Base-by-base conservation (phyloP, 148 eudicot species). In the Fagopyrum esculentum region DNA sequence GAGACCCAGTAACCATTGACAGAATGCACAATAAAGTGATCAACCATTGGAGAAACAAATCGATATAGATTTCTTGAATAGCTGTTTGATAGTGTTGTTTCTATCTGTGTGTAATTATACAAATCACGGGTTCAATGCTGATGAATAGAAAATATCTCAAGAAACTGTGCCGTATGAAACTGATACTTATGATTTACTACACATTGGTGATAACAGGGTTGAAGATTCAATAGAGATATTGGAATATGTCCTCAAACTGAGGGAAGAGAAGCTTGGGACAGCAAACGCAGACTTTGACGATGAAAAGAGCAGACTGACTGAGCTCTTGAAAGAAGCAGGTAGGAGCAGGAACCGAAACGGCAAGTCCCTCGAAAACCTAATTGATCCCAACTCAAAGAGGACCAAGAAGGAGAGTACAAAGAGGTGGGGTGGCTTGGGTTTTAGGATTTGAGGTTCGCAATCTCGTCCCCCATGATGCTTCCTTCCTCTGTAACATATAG, bases 181-280 rank as follows among this genome's bases (percentile, higher is more conserved):
- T 60, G 17, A 60, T 26, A 26, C 66, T 26, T 60, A 10, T 60
- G 12, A 10, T 60, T 60, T 26, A 60, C 40, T 5, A 35, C 15
- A 13, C 69, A 15, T 66, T 66, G 47, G 54, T 44, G 11, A 3
- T 79, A 78, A 73, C 97, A 95, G 99, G 79, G 83, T 92, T 29
- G 99, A 95, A 75, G 99, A 95, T 85, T 91, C 99, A 45, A 95
- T 92, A 17, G 99, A 95, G 91, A 92, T 92, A 66, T 80, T 92
- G 89, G 99, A 95, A 77, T 92, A 90, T 79, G 96, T 95, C 13
- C 88, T 95, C n/a, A 92, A 92, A 84, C 79, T 95, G 84, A 86
- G 99, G 77, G 99, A 92, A 84, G 99, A 95, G 85, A 89, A 95
- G 81, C 96, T 95, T 30, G 99, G 99, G 26, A 95, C 99, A 6